Evolutionary conservation across 148 eudicot genomes (phyloP).

Genomic region (Arbutus unedo): DNA sequence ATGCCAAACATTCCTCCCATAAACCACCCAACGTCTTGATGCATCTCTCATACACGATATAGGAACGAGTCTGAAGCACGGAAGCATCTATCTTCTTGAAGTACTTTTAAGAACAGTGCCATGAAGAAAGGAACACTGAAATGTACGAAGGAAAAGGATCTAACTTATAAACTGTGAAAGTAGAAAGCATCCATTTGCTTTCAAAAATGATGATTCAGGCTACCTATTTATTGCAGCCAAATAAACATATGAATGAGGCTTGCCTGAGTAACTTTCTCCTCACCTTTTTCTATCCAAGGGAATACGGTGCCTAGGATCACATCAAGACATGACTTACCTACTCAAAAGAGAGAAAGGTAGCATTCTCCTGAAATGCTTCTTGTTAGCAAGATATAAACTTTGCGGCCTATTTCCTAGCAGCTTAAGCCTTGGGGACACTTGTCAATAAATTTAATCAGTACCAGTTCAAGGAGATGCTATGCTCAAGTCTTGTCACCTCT

Average conservation of each 20-base stretch:
- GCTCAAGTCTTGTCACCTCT: too few relatives aligned
- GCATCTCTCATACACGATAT: not conserved
- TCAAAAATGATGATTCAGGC: not conserved
- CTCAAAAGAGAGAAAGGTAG: not conserved
- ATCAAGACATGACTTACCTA: not conserved
- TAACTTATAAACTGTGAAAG: not conserved
- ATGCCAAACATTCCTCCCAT: not conserved
- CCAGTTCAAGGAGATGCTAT: too few relatives aligned
- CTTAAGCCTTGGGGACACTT: not conserved
- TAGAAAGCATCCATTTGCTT: not conserved
- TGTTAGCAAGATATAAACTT: not conserved
- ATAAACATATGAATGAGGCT: not conserved
- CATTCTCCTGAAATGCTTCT: not conserved
- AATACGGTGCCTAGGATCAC: not conserved
- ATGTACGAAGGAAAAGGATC: not conserved
- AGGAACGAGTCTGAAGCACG: not conserved
- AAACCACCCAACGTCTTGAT: conserved; percentile 1
- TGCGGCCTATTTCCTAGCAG: not conserved
- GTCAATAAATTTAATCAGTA: too few relatives aligned
- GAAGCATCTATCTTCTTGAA: not conserved
- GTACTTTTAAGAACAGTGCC: not conserved
- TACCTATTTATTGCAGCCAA: not conserved
- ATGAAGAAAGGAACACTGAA: not conserved
- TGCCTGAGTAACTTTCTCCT: not conserved
- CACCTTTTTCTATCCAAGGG: not conserved